phyloP scores from a whole-genome alignment of 768 basidiomycete genomes.

The Hericium rajendrae region DNA sequence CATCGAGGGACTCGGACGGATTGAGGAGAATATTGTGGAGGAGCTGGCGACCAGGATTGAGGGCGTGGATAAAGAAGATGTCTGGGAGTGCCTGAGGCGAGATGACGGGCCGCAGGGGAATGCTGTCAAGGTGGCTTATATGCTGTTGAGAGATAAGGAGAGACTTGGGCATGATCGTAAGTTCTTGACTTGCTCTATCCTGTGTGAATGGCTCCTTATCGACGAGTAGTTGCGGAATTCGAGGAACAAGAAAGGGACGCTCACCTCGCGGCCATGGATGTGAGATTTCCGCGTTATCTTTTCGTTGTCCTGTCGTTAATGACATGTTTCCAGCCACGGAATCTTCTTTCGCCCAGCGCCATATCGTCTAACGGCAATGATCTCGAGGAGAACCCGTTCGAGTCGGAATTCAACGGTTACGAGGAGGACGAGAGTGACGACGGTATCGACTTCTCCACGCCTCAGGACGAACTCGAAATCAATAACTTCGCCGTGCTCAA shows the following conservation, averaged over 20 bases:
- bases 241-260: conserved; percentile 85
- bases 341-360: conserved; percentile 54
- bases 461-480: conserved; percentile 30
- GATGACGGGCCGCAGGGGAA: conserved; percentile 85
- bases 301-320: conserved; percentile 4
- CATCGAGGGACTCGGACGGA: conserved; percentile 85
- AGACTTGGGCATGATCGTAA: conserved; percentile 76
- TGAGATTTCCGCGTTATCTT: conserved; percentile 28
- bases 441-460: conserved; percentile 38
- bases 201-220: conserved; percentile 10
- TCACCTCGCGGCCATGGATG: conserved; percentile 71
- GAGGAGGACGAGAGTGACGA: conserved; percentile 47
- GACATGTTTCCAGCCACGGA: conserved; percentile 44
- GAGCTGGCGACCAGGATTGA: conserved; percentile 66
- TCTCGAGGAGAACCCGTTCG: conserved; percentile 71
- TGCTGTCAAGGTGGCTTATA: conserved; percentile 93
- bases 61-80: conserved; percentile 71
- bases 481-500: conserved; percentile 84
- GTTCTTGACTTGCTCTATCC: conserved; percentile 22
- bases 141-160: conserved; percentile 83
- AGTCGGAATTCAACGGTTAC: conserved; percentile 54
- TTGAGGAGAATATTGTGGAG: conserved; percentile 87
- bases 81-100: conserved; percentile 76
- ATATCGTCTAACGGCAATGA: conserved; percentile 55
- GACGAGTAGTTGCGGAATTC: conserved; percentile 51